Conservation (phyloP, 208 protist genomes). For the Wallacemonas sp. region DNA sequence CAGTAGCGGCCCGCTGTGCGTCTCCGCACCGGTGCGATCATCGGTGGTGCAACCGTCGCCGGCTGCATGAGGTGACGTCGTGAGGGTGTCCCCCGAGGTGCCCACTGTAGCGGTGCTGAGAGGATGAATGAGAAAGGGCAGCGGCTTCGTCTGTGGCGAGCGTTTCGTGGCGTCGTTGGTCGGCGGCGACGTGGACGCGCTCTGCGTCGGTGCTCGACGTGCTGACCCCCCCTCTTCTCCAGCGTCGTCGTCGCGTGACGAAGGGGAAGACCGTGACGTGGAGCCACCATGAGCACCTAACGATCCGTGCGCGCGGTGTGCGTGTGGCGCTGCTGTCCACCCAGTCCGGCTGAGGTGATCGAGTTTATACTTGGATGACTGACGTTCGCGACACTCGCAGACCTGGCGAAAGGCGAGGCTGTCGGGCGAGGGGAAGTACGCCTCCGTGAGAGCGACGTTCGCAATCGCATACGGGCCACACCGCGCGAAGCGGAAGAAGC, state of each 20-base stretch:
- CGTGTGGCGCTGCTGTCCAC: neutral
- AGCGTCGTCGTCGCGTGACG: no score
- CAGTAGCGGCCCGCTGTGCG: no score
- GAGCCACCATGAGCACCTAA: no score
- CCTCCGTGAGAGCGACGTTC: conserved; percentile 40
- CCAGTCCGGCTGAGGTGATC: conserved; percentile 8
- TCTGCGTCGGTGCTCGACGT: no score
- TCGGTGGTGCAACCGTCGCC: no score
- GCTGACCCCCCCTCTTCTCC: no score
- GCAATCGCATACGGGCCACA: conserved; percentile 44
- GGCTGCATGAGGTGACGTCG: no score
- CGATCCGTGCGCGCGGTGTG: no score
- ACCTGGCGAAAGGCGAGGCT: conserved; percentile 59
- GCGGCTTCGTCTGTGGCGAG: neutral
- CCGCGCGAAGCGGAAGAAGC: conserved; percentile 42
- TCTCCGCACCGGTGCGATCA: no score
- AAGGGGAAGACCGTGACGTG: no score
- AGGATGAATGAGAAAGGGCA: neutral
- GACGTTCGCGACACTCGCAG: conserved; percentile 40
- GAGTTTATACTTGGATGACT: conserved; percentile 66
- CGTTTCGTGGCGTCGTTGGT: neutral
- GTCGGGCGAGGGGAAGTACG: conserved; percentile 53
- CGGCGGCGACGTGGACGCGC: neutral
- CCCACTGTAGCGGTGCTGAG: neutral
- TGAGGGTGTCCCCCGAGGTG: no score